Percentiles rank a stretch among this genome's conserved stretches.
Conservation (phyloP, 139 green algal genomes). For the Limnomonas spitsbergensis region DNA sequence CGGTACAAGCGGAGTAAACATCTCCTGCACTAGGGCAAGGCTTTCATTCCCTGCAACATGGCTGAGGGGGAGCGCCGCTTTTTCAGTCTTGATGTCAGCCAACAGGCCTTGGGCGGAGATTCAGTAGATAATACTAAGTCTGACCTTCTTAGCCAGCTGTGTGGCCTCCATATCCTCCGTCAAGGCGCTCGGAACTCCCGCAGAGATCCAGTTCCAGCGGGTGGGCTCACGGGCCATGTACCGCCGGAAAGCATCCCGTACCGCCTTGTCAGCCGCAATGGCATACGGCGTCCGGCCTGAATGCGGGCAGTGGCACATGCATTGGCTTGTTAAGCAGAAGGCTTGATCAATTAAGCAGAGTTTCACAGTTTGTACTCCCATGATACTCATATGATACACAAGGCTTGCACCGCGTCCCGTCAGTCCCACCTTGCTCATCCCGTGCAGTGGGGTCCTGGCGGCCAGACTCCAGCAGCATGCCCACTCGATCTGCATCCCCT, state of each 20-base stretch:
- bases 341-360: no score
- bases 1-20: no score
- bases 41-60: no score
- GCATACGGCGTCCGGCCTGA: constrained; percentile 60
- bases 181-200: constrained; percentile 63
- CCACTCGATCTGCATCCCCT: constrained; percentile 49
- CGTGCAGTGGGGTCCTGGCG: constrained; percentile 35
- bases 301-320: not conserved
- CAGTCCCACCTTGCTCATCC: constrained; percentile 28
- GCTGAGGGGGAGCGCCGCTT: no score
- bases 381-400: constrained; percentile 69
- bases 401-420: constrained; percentile 30
- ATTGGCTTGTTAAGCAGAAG: no score
- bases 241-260: constrained; percentile 68
- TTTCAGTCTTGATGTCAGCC: no score
- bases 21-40: no score
- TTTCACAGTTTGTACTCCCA: no score
- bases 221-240: constrained; percentile 51
- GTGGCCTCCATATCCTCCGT: constrained; percentile 67
- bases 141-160: constrained; percentile 56
- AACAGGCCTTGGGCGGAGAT: no score
- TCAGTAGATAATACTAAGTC: no score
- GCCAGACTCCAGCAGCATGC: constrained; percentile 36
- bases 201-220: constrained; percentile 59
- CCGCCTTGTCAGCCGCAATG: constrained; percentile 57